Evolutionary conservation across 768 basidiomycete genomes (phyloP).

Genomic region (Termitomyces heimii): DNA sequence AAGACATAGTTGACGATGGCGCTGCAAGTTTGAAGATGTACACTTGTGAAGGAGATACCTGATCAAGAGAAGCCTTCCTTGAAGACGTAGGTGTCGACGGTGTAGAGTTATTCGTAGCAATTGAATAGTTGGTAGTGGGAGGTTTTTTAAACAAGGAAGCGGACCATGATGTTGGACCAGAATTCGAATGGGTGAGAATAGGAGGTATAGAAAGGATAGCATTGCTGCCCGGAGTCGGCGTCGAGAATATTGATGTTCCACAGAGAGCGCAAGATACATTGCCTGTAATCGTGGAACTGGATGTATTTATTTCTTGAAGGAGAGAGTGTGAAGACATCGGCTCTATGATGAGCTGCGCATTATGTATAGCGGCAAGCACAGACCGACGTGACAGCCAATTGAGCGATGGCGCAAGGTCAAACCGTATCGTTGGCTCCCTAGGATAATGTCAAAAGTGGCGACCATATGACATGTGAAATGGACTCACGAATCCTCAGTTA

Average conservation of each 20-base stretch:
- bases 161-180: conserved; percentile 40
- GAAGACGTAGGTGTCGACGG: conserved; percentile 25
- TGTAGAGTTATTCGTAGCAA: conserved; percentile 22
- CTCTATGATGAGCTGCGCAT: conserved; percentile 83
- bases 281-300: conserved; percentile 36
- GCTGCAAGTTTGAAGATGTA: conserved; percentile 64
- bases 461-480: conserved; percentile 3
- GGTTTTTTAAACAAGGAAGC: conserved; percentile 56
- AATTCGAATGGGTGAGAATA: conserved; percentile 24
- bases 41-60: conserved; percentile 37
- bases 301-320: conserved; percentile 47
- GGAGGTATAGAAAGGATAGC: conserved; percentile 26
- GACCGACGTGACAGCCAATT: conserved; percentile 91
- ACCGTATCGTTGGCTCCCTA: conserved; percentile 87
- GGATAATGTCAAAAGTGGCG: conserved; percentile 8
- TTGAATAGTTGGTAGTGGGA: conserved; percentile 16
- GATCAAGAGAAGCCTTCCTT: conserved; percentile 18
- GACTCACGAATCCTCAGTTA: conserved; percentile 82
- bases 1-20: conserved; percentile 23
- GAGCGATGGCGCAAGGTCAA: conserved; percentile 90
- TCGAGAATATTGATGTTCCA: conserved; percentile 50
- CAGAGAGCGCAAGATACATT: conserved; percentile 78
- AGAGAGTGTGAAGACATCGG: conserved; percentile 65
- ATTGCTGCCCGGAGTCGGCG: conserved; percentile 17
- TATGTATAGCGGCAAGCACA: conserved; percentile 79